Percentiles rank a stretch among this genome's conserved stretches.
These are phyloP conservation scores for Fusarium acutatum DNA, from an alignment of 2,329 filamentous ascomycete species.

Conservation along the genomic window DNA sequence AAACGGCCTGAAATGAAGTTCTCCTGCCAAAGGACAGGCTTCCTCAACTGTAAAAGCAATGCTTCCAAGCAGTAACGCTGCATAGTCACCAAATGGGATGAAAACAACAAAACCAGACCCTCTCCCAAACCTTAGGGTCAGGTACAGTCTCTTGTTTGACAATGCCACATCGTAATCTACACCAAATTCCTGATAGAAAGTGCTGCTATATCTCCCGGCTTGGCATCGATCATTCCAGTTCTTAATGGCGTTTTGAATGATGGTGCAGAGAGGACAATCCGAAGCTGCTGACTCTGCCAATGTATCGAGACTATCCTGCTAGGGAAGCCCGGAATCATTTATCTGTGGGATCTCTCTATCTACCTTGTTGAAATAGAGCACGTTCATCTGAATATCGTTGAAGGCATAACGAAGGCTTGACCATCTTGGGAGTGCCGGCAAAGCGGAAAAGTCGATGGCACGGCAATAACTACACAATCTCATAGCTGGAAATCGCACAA, in stretches of 20 bases:
- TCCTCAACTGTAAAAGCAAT: accelerated
- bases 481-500: not conserved
- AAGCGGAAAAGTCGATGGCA: not conserved
- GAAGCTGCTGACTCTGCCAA: not conserved
- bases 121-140: not conserved
- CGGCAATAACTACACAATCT: not conserved
- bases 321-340: too few relatives aligned
- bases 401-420: accelerated
- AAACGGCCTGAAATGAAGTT: accelerated
- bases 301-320: not conserved
- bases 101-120: accelerated
- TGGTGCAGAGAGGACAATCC: not conserved
- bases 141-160: accelerated
- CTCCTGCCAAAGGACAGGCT: accelerated
- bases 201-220: accelerated
- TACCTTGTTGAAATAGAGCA: accelerated
- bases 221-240: not conserved
- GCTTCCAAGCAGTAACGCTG: accelerated
- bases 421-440: accelerated
- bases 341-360: too few relatives aligned
- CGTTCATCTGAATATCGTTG: not conserved
- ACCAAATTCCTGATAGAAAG: not conserved
- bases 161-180: accelerated
- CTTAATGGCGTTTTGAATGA: accelerated
- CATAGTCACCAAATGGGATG: accelerated